Base-by-base conservation (phyloP, 192 early-diverging fungal species). In the Coemansia nantahalensis region DNA sequence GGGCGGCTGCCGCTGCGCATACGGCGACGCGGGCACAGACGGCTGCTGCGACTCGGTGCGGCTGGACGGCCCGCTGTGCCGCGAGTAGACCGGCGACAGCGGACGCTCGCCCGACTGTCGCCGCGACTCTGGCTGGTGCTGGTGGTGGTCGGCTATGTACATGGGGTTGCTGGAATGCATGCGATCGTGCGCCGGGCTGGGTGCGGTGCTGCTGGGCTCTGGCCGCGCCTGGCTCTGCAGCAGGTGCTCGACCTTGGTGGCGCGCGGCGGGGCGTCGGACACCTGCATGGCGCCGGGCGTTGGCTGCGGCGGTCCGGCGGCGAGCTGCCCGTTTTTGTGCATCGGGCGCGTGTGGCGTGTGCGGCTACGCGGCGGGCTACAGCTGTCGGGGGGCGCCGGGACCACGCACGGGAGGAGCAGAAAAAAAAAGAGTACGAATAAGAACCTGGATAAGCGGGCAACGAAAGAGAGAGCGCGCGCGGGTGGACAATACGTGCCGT, bases 301-400 rank as follows among this genome's bases (percentile, higher is more conserved):
- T 24, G 42, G 48, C 36, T 56, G 67, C 17, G 42, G 53, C 19
- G 51, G 43, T 21, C 56, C 60, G 34, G 65, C 45, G 12, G 51
- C 42, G 28, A 68, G 43, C n/a, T 75, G 71, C 22, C 66, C 65
- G 61, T 68, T 67, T 30, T 67, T 68, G 36, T 68, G 71, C 69
- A 73, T 56, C 41, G 39, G 46, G 32, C n/a, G n/a, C n/a, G n/a
- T n/a, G n/a, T n/a, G n/a, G n/a, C n/a, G n/a, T n/a, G n/a, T n/a
- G n/a, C 43, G 35, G 40, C 35, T 49, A 30, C 44, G 32, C 22
- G n/a, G n/a, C n/a, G n/a, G n/a, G n/a, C n/a, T n/a, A 32, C 39
- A 30, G 21, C 31, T 43, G 22, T 36, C 34, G 4, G 22, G 26
- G 14, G 38, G 19, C 8, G 19, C n/a, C n/a, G 32, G 11, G 23